A percentile compares a stretch with the other conserved stretches of the same genome.
These are phyloP conservation scores for Eutrema yunnanense DNA, from an alignment of 345 rosid species.

Conservation along the genomic window DNA sequence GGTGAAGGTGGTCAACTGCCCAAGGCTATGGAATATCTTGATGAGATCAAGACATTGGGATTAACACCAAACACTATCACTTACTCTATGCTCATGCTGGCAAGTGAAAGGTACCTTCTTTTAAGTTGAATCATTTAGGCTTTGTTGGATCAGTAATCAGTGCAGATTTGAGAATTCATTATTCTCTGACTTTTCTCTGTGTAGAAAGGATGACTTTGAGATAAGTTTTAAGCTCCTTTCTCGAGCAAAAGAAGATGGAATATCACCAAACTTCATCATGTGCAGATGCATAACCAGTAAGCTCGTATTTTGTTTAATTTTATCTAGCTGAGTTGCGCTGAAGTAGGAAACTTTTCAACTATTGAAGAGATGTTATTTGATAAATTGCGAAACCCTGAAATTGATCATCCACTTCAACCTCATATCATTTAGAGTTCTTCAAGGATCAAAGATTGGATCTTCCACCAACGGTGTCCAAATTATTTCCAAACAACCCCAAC, in stretches of 20 bases:
- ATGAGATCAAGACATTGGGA: conserved; percentile 60
- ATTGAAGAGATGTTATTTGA: neutral
- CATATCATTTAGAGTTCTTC: neutral
- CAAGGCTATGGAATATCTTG: conserved; percentile 68
- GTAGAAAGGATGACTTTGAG: conserved; percentile 80
- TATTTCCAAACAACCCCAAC: neutral
- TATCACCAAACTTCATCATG: conserved; percentile 61
- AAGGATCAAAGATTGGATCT: neutral
- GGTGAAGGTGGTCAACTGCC: conserved; percentile 87
- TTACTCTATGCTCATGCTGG: conserved; percentile 76
- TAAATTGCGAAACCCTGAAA: neutral
- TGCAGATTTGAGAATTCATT: neutral
- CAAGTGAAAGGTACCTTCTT: conserved; percentile 65
- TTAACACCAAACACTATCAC: conserved; percentile 67
- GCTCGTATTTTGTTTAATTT: conserved; percentile 13
- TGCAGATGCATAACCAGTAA: conserved; percentile 77
- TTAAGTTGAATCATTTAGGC: neutral
- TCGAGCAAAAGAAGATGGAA: conserved; percentile 63
- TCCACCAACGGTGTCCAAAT: neutral
- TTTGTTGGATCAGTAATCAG: conserved; percentile 12
- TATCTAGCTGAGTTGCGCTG: neutral
- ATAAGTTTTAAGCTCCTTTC: conserved; percentile 58
- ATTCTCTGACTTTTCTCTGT: conserved; percentile 12
- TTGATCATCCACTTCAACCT: neutral
- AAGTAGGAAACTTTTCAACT: neutral